Evolutionary conservation across 78 protist genomes (phyloP), one percentile per base, ranked within the genome.

Genomic region (Paratrimastix pyriformis): DNA sequence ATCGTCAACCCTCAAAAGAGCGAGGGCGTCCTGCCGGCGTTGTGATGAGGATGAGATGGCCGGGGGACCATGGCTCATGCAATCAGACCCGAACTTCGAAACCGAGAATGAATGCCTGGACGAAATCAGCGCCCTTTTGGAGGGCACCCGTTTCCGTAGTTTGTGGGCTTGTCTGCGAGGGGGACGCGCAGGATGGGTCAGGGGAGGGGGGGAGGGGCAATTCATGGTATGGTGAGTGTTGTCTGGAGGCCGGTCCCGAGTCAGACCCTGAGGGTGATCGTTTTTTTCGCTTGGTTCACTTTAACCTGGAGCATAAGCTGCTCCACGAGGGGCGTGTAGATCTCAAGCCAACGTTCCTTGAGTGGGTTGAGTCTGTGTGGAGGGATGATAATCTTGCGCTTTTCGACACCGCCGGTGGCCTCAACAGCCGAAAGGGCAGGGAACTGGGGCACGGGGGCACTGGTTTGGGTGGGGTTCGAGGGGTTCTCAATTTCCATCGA

Each of bases 1-100:
- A 44, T 97, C 97, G 46, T 97, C 99, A 71, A 97, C 45, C 21
- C 98, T 83, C 43, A 95, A 68, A 59, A 97, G 42, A 29, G 99
- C 99, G 37, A 94, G 58, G 3, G 98, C 96, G 78, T 95, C 98
- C 74, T 58, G 52, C 5, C 5, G 6, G 3, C 13, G 1, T 24
- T 35, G 29, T 18, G 4, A 4, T 64, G 18, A 2, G 29, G 33
- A 38, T 18, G 58, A 71, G 32, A 43, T 21, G 8, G 65, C 64
- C 39, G 9, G 64, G 39, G 37, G 9, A 11, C 52, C 7, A 9
- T 5, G 24, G 15, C 43, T 37, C 54, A 71, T 4, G 8, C 8
- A 3, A 21, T 3, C 72, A 50, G 46, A 43, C 73, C 64, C 65
- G 71, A 9, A 85, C 65, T 1, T 88, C 97, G 73, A 97, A 97